These are phyloP conservation scores for Spinacia oleracea DNA, from an alignment of 179 eudicot species.

Conservation along the genomic window DNA sequence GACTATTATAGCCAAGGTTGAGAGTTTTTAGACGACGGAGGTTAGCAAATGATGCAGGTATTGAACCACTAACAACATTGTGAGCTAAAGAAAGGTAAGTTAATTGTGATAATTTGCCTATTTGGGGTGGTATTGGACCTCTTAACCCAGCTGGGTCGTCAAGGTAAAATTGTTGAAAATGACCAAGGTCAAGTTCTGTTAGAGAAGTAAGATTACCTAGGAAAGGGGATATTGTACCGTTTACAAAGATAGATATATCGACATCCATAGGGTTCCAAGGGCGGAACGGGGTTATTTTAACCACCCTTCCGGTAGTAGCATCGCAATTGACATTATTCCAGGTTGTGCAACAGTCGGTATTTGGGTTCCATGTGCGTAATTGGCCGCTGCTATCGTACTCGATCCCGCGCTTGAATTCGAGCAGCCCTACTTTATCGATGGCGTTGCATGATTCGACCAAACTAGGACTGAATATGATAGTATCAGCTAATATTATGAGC, in stretches of 20 bases:
- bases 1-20: conserved; percentile 42
- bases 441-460: conserved; percentile 46
- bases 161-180: neutral
- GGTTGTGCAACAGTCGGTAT: conserved; percentile 63
- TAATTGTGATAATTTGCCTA: conserved; percentile 51
- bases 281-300: conserved; percentile 57
- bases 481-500: conserved; percentile 12
- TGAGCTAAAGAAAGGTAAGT: conserved; percentile 45
- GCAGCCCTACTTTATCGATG: conserved; percentile 57
- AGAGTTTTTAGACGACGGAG: conserved; percentile 42
- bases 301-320: conserved; percentile 44
- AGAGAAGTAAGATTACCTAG: conserved; percentile 62
- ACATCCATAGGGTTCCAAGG: conserved; percentile 34
- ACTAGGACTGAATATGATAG: neutral
- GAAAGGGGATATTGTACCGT: conserved; percentile 66
- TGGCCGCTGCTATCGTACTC: conserved; percentile 44
- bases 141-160: conserved; percentile 28
- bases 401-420: conserved; percentile 51
- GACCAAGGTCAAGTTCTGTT: conserved; percentile 48
- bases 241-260: conserved; percentile 48
- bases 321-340: conserved; percentile 74
- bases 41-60: conserved; percentile 51
- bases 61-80: conserved; percentile 51
- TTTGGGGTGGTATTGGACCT: conserved; percentile 59
- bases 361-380: conserved; percentile 41